Evolutionary conservation across 2,329 filamentous ascomycete species (phyloP).

Genomic region (Sclerotinia sclerotiorum): DNA sequence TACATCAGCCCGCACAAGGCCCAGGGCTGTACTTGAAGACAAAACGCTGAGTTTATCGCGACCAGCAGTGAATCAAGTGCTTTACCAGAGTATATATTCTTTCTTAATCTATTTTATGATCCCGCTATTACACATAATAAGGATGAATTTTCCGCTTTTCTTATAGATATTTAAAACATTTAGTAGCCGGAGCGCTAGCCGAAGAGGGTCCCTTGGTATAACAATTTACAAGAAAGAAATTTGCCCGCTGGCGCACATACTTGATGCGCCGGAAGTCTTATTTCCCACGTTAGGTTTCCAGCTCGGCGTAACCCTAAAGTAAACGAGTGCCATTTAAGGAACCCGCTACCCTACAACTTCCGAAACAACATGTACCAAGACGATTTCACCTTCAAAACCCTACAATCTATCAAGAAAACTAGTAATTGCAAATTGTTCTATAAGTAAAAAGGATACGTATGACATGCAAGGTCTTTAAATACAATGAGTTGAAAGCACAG

Average conservation of each 20-base stretch:
- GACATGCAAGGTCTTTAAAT: conserved; percentile 53
- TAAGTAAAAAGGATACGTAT: conserved; percentile 51
- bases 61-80: not conserved
- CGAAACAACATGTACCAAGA: conserved; percentile 41
- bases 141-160: not conserved
- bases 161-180: not conserved
- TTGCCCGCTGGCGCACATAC: not conserved
- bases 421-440: conserved; percentile 62
- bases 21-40: not conserved
- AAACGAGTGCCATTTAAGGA: conserved; percentile 24
- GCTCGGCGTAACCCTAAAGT: not conserved
- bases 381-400: conserved; percentile 44
- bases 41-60: not conserved
- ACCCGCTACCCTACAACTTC: conserved; percentile 43
- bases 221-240: not conserved
- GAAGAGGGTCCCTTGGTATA: not conserved
- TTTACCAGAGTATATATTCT: not conserved
- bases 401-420: conserved; percentile 61
- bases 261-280: not conserved
- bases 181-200: not conserved
- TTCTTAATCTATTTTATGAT: not conserved
- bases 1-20: not conserved
- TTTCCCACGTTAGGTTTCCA: not conserved
- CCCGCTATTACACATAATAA: not conserved
- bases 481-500: conserved; percentile 42